Evolutionary conservation across 768 basidiomycete genomes (phyloP).

Genomic region (Tricholomella constricta): DNA sequence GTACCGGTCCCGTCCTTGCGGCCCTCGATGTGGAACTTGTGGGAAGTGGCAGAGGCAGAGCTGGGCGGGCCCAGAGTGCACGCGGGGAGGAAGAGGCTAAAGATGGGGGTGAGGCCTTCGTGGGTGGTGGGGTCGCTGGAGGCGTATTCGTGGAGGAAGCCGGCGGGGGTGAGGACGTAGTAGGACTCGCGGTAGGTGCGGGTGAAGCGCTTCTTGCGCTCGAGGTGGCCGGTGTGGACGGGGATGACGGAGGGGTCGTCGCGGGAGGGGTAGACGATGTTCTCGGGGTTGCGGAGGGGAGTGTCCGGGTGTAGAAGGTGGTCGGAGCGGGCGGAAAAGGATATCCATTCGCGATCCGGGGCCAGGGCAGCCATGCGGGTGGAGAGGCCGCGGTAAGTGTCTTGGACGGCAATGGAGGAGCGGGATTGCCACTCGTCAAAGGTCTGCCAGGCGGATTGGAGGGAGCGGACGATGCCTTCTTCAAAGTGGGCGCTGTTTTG

Average conservation of each 20-base stretch:
- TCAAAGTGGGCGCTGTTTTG: constrained; percentile 97
- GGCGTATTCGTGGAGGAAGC: constrained; percentile 92
- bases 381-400: constrained; percentile 72
- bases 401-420: constrained; percentile 70
- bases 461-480: constrained; percentile 90
- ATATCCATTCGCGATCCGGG: constrained; percentile 93
- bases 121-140: constrained; percentile 67
- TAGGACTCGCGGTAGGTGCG: constrained; percentile 82
- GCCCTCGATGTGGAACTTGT: constrained; percentile 98
- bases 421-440: constrained; percentile 94
- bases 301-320: constrained; percentile 98
- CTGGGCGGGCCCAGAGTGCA: constrained; percentile 96
- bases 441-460: constrained; percentile 97
- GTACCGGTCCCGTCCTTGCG: constrained; percentile 79
- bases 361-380: constrained; percentile 75
- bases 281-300: constrained; percentile 76
- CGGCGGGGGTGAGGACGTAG: constrained; percentile 93
- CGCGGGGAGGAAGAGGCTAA: constrained; percentile 88
- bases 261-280: constrained; percentile 85
- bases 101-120: constrained; percentile 62
- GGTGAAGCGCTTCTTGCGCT: constrained; percentile 96
- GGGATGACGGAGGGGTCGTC: constrained; percentile 84
- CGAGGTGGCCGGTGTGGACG: constrained; percentile 87
- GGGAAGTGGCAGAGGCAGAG: constrained; percentile 59
- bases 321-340: constrained; percentile 90